These are phyloP conservation scores for Aegilops tauschii DNA, from an alignment of 176 grass and related monocot species.

Conservation along the genomic window DNA sequence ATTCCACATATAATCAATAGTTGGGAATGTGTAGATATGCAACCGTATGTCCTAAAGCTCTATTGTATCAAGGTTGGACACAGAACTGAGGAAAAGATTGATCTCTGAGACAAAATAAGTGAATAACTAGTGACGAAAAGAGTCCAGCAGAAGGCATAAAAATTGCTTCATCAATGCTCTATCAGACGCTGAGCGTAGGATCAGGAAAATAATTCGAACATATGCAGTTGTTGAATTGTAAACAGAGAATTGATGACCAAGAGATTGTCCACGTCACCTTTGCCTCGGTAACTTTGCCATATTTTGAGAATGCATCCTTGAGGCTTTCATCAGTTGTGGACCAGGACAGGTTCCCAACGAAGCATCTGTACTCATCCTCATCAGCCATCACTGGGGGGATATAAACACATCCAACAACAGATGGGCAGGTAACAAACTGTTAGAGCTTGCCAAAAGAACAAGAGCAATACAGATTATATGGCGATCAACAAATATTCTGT, in stretches of 20 bases:
- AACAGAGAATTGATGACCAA: neutral
- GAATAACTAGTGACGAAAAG: neutral
- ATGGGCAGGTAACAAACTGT: neutral
- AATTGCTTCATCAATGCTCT: neutral
- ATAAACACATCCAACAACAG: neutral
- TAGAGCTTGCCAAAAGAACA: neutral
- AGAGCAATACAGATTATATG: neutral
- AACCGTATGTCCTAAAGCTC: neutral
- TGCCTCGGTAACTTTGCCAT: constrained; percentile 79
- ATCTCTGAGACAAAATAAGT: neutral
- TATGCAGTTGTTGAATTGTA: neutral
- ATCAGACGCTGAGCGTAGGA: neutral
- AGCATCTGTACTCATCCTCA: constrained; percentile 78
- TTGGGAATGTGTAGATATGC: neutral
- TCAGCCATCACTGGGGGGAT: constrained; percentile 44
- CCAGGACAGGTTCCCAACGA: constrained; percentile 97
- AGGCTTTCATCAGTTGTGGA: constrained; percentile 66
- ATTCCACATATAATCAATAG: neutral
- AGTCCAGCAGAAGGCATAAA: neutral
- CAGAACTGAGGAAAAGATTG: neutral
- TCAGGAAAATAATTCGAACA: neutral
- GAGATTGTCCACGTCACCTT: constrained; percentile 46
- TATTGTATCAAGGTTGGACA: neutral
- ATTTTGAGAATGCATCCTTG: constrained; percentile 70
- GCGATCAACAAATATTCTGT: neutral